A percentile compares a stretch with the other conserved stretches of the same genome.
Evolutionary conservation across 2,329 filamentous ascomycete species (phyloP).

Genomic region (Neofusicoccum kwambonambiense): DNA sequence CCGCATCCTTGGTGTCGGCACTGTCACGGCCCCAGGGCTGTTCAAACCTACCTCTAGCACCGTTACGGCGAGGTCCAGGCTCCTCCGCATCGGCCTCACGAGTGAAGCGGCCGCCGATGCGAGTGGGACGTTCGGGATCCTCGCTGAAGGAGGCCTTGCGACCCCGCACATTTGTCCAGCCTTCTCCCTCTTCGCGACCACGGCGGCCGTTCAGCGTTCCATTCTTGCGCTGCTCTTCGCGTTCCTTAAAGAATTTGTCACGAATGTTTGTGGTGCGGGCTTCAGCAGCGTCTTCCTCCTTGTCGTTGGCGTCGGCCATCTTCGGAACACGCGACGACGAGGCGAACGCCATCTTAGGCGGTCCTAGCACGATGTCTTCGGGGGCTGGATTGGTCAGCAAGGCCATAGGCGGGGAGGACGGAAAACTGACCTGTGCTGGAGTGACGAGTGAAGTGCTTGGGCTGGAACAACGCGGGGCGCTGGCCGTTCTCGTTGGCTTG

Average conservation of each 20-base stretch:
- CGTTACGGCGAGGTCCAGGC: constrained; percentile 61
- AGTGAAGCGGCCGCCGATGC: constrained; percentile 45
- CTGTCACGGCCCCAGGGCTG: constrained; percentile 69
- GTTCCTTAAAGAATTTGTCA: constrained; percentile 44
- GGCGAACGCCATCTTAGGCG: constrained; percentile 78
- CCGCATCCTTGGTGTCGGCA: constrained; percentile 37
- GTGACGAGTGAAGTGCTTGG: constrained; percentile 47
- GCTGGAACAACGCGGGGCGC: constrained; percentile 43
- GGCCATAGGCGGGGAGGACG: not conserved
- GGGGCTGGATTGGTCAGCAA: constrained; percentile 50
- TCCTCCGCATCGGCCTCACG: constrained; percentile 50
- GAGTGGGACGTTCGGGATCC: constrained; percentile 69
- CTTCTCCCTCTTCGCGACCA: constrained; percentile 59
- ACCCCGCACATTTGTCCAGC: constrained; percentile 72
- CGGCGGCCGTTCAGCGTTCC: constrained; percentile 39
- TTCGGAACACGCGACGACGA: constrained; percentile 65
- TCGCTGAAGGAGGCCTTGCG: constrained; percentile 68
- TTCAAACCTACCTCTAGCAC: constrained; percentile 65
- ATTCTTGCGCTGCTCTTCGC: constrained; percentile 36
- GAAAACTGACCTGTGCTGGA: constrained; percentile 45
- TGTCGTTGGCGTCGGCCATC: constrained; percentile 35
- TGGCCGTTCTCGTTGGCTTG: constrained; percentile 20
- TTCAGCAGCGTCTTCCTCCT: constrained; percentile 40
- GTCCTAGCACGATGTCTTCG: constrained; percentile 83
- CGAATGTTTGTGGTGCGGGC: constrained; percentile 25